Conservation (phyloP, 1,139 yeast genomes). For the Spathaspora sp. region DNA sequence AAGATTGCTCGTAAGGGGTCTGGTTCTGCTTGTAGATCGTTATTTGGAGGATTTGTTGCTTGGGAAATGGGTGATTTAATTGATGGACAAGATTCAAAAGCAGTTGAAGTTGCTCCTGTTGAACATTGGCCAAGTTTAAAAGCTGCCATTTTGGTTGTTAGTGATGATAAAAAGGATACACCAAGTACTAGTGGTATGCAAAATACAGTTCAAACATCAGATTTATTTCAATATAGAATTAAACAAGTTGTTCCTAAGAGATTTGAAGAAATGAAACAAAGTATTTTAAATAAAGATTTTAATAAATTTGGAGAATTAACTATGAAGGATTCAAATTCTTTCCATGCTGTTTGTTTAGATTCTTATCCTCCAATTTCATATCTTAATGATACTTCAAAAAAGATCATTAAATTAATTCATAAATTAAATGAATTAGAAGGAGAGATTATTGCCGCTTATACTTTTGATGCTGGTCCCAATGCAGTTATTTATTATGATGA, state of each 20-base stretch:
- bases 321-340: slow-evolving; percentile 94
- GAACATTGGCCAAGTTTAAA: slow-evolving; percentile 91
- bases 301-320: slow-evolving; percentile 81
- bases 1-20: slow-evolving; percentile 97
- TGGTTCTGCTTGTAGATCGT: slow-evolving; percentile 96
- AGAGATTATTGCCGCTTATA: slow-evolving; percentile 88
- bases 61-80: slow-evolving; percentile 89
- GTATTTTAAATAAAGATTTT: slow-evolving; percentile 74
- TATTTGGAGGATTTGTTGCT: slow-evolving; percentile 96
- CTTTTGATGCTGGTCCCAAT: slow-evolving; percentile 99
- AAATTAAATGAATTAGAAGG: slow-evolving; percentile 68
- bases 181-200: slow-evolving; percentile 98
- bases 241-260: slow-evolving; percentile 80
- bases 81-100: slow-evolving; percentile 88
- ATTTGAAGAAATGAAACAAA: slow-evolving; percentile 74
- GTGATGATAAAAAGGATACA: slow-evolving; percentile 91
- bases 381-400: slow-evolving; percentile 91
- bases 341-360: slow-evolving; percentile 96
- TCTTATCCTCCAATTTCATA: slow-evolving; percentile 95
- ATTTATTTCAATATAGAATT: slow-evolving; percentile 77
- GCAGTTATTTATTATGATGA: slow-evolving; percentile 89
- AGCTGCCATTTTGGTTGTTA: slow-evolving; percentile 89
- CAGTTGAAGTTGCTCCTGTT: slow-evolving; percentile 83
- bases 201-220: slow-evolving; percentile 84
- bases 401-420: slow-evolving; percentile 80